Percentiles rank a stretch among this genome's conserved stretches.
These are phyloP conservation scores for Exophiala bonariae DNA, from an alignment of 2,329 filamentous ascomycete genomes.

Conservation along the genomic window DNA sequence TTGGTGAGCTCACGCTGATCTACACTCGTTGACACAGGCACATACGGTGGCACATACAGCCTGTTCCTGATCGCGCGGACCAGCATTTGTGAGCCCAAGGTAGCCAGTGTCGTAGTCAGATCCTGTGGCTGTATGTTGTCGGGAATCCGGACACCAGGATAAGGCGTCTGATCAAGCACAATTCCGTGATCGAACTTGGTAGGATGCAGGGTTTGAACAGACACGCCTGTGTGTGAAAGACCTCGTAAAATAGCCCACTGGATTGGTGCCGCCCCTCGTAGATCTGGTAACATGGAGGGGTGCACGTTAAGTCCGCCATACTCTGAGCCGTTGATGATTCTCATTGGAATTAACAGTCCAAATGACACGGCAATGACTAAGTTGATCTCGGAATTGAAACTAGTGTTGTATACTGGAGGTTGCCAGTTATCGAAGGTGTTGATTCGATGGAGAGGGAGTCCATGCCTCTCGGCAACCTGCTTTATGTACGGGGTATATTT, in stretches of 20 bases:
- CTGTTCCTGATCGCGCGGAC: constrained; percentile 62
- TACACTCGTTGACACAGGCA: constrained; percentile 33
- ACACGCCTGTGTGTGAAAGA: constrained; percentile 67
- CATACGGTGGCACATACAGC: constrained; percentile 65
- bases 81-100: constrained; percentile 70
- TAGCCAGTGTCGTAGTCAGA: constrained; percentile 59
- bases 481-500: constrained; percentile 59
- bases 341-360: constrained; percentile 79
- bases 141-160: constrained; percentile 55
- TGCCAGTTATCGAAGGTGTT: constrained; percentile 83
- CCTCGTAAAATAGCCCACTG: constrained; percentile 75
- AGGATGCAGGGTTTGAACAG: constrained; percentile 82
- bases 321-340: constrained; percentile 67
- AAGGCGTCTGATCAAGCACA: constrained; percentile 69
- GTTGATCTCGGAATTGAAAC: constrained; percentile 54
- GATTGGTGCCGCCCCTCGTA: constrained; percentile 74
- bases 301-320: constrained; percentile 94
- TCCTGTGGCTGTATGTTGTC: constrained; percentile 54
- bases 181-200: constrained; percentile 74
- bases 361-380: constrained; percentile 92
- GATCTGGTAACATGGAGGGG: constrained; percentile 83
- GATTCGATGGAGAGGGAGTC: constrained; percentile 69
- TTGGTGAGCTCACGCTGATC: constrained; percentile 40
- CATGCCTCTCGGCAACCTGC: constrained; percentile 61
- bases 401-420: constrained; percentile 51